A percentile compares a stretch with the other conserved stretches of the same genome.
Conservation (phyloP, 345 rosid genomes). For the Rhizophora apiculata region DNA sequence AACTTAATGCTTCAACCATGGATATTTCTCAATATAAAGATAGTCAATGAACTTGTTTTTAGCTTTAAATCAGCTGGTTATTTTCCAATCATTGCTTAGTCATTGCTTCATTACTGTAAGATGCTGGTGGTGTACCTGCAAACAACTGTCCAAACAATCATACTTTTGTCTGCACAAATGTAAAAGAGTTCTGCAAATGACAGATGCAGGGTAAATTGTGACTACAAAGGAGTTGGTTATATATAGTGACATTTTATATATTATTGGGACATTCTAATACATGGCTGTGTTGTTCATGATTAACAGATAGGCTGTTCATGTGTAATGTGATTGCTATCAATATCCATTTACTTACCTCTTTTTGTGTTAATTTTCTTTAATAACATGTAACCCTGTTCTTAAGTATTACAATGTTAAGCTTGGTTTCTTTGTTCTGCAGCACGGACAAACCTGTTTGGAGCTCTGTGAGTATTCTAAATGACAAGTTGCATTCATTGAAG, state of each 20-base stretch:
- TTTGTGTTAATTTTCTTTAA: not conserved
- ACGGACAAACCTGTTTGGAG: slow-evolving; percentile 86
- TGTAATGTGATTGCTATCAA: too few species aligned
- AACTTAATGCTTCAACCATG: too few species aligned
- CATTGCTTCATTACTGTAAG: not conserved
- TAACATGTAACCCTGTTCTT: not conserved
- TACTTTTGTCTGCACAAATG: not conserved
- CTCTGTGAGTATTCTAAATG: slow-evolving; percentile 49
- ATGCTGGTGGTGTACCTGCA: not conserved
- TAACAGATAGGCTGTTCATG: too few species aligned
- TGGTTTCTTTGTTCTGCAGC: slow-evolving; percentile 44
- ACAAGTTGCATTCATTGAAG: not conserved
- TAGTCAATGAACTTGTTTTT: not conserved
- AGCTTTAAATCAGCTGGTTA: not conserved
- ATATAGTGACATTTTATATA: too few species aligned
- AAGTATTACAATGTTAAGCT: not conserved
- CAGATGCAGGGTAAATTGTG: not conserved
- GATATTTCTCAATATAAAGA: too few species aligned
- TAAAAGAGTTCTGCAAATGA: not conserved
- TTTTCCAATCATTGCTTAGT: not conserved
- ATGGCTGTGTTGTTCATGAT: too few species aligned
- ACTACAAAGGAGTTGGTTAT: too few species aligned
- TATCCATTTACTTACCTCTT: not conserved
- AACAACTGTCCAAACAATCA: not conserved
- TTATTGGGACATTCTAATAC: too few species aligned